These are phyloP conservation scores for Tanozyma kutaoensis DNA, from an alignment of 805 yeast genomes.

Conservation along the genomic window DNA sequence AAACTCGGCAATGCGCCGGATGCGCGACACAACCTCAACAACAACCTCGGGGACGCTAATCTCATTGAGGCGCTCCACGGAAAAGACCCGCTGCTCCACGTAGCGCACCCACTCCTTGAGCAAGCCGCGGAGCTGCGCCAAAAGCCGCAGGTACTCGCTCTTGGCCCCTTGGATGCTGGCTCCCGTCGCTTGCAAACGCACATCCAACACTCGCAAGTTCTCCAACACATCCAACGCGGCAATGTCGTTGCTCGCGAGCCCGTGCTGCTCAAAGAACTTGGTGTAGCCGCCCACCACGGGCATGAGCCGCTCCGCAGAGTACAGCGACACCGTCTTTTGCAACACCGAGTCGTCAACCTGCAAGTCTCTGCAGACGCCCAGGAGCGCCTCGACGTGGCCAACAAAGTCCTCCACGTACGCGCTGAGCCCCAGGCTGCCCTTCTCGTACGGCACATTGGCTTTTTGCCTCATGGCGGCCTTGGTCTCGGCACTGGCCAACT, in stretches of 20 bases:
- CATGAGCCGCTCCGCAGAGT: too few relatives aligned
- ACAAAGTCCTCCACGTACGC: too few relatives aligned
- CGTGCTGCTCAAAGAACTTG: constrained; percentile 3
- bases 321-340: too few relatives aligned
- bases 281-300: constrained; percentile 2
- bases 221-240: constrained; percentile 34
- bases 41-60: constrained; percentile 60
- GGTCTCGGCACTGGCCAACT: constrained; percentile 20
- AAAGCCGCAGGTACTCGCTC: constrained; percentile 6
- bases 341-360: too few relatives aligned
- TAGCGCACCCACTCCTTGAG: constrained; percentile 43
- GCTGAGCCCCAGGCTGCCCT: too few relatives aligned
- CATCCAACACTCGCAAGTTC: constrained; percentile 6
- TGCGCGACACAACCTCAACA: constrained; percentile 56
- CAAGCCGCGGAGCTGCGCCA: constrained; percentile 16
- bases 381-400: too few relatives aligned
- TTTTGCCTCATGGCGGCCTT: constrained; percentile 31
- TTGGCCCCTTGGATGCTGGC: neutral
- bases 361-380: too few relatives aligned
- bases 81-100: constrained; percentile 37
- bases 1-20: constrained; percentile 54
- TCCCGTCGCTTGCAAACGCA: constrained; percentile 11
- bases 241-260: constrained; percentile 10
- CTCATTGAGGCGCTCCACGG: constrained; percentile 48
- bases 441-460: constrained; percentile 37